These are phyloP conservation scores for Podochytrium sp. DNA, from an alignment of 192 early-diverging fungal species.

Conservation along the genomic window DNA sequence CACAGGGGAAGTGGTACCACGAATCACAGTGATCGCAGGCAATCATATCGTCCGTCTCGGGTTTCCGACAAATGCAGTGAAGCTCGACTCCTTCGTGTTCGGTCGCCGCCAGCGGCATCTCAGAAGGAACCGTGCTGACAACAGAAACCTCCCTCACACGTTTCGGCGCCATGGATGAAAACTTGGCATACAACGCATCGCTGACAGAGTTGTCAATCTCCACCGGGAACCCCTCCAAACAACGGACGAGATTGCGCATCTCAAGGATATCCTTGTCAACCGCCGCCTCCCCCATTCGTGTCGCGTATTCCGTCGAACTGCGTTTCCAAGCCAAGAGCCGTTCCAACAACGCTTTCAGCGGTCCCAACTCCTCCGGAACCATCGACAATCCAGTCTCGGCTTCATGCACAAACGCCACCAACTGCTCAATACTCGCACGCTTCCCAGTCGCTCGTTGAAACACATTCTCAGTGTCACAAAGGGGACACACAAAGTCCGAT, in stretches of 20 bases:
- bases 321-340: constrained; percentile 22
- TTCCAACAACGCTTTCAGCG: constrained; percentile 13
- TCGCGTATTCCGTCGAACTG: background rate
- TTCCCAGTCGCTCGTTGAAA: constrained; percentile 6
- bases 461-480: constrained; percentile 27
- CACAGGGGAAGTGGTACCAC: constrained; percentile 80
- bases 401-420: constrained; percentile 26
- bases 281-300: background rate
- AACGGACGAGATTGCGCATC: background rate
- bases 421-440: constrained; percentile 22
- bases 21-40: constrained; percentile 74
- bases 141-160: constrained; percentile 18
- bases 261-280: background rate
- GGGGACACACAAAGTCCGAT: constrained; percentile 33
- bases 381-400: constrained; percentile 9
- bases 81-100: constrained; percentile 22
- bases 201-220: background rate
- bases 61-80: constrained; percentile 68
- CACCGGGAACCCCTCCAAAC: constrained; percentile 17
- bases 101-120: background rate
- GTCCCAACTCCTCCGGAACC: constrained; percentile 25
- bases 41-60: constrained; percentile 68
- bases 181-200: background rate
- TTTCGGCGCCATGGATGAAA: too few relatives aligned
- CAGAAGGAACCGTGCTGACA: background rate